These are phyloP conservation scores for Penicillium thymicola DNA, from an alignment of 2,329 filamentous ascomycete species.

Conservation along the genomic window DNA sequence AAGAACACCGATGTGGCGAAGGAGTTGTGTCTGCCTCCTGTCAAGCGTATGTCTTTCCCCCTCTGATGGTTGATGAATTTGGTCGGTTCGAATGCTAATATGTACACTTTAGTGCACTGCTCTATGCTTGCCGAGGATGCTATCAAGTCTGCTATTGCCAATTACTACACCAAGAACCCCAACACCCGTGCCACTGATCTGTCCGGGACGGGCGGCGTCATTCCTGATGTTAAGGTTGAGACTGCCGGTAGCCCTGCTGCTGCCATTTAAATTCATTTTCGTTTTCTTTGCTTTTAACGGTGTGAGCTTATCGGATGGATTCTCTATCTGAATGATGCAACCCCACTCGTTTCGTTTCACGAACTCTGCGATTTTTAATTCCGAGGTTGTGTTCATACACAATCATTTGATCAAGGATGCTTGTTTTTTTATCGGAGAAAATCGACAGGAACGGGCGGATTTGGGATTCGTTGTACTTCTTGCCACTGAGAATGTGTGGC, in stretches of 20 bases:
- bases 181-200: slow-evolving; percentile 70
- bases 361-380: slow-evolving; percentile 9
- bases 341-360: slow-evolving; percentile 3
- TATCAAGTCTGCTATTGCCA: slow-evolving; percentile 85
- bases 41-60: slow-evolving; percentile 65
- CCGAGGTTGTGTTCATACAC: slow-evolving; percentile 12
- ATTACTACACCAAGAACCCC: slow-evolving; percentile 90
- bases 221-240: slow-evolving; percentile 57
- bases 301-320: not conserved
- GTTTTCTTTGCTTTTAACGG: not conserved
- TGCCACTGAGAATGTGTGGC: not conserved
- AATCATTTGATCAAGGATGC: slow-evolving; percentile 21
- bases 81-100: slow-evolving; percentile 5
- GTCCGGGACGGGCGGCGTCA: slow-evolving; percentile 66
- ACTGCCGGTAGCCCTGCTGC: slow-evolving; percentile 30
- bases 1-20: slow-evolving; percentile 98
- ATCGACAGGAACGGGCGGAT: not conserved
- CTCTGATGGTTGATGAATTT: not conserved
- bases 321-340: not conserved
- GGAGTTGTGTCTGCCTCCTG: slow-evolving; percentile 87
- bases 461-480: not conserved
- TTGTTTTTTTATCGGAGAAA: not conserved
- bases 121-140: slow-evolving; percentile 90
- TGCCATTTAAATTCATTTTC: slow-evolving; percentile 19
- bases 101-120: slow-evolving; percentile 65